phyloP scores from a whole-genome alignment of 805 yeast species.

The Hanseniaspora vineae region DNA sequence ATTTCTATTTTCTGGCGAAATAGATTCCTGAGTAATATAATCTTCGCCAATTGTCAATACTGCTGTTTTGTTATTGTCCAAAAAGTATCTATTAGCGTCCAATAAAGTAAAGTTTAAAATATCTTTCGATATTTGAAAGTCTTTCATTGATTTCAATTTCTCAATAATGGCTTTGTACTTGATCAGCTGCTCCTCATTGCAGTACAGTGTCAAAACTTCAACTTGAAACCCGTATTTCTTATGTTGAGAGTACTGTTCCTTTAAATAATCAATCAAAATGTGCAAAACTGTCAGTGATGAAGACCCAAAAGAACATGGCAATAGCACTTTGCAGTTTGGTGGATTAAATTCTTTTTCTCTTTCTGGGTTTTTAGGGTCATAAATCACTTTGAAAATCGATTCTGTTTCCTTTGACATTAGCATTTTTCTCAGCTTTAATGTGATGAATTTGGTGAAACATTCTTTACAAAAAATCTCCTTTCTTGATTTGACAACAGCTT shows the following conservation, averaged over 20 bases:
- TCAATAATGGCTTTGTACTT: constrained; percentile 8
- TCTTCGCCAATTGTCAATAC: constrained; percentile 25
- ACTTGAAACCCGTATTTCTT: constrained; percentile 49
- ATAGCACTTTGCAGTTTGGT: constrained; percentile 32
- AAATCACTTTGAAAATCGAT: constrained; percentile 40
- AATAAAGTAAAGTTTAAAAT: constrained; percentile 30
- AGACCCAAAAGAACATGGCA: constrained; percentile 55
- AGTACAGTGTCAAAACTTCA: constrained; percentile 29
- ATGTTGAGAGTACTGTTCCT: constrained; percentile 36
- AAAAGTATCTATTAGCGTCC: constrained; percentile 29
- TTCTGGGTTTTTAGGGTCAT: constrained; percentile 15
- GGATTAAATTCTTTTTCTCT: constrained; percentile 27
- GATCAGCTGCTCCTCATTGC: constrained; percentile 27
- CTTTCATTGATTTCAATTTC: constrained; percentile 10
- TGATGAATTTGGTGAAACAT: constrained; percentile 63
- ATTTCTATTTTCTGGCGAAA: constrained; percentile 3
- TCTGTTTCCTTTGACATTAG: constrained; percentile 51
- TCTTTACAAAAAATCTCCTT: constrained; percentile 21
- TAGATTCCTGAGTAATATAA: constrained; percentile 5
- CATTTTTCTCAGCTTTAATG: constrained; percentile 69
- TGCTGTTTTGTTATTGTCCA: constrained; percentile 15
- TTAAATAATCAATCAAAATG: constrained; percentile 44
- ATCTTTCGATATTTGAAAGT: constrained; percentile 13
- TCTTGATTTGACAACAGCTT: constrained; percentile 16
- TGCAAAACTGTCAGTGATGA: constrained; percentile 61